Evolutionary conservation across 192 early-diverging fungal species (phyloP).

Genomic region (Spizellomyces sp.): DNA sequence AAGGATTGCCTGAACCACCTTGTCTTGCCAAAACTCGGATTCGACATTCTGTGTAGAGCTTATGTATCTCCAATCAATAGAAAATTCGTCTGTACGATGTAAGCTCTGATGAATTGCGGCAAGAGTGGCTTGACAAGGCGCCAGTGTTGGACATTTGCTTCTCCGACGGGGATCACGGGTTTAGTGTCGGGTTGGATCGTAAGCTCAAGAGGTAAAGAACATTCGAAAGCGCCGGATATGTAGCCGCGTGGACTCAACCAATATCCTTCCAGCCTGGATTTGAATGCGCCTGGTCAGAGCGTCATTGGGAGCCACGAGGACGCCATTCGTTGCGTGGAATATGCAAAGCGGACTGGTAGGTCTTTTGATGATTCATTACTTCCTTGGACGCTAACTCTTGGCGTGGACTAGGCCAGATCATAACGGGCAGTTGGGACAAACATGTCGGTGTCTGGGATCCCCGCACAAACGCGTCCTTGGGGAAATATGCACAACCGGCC

Average conservation of each 20-base stretch:
- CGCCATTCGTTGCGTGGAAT: conserved; percentile 71
- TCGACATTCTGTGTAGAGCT: neutral
- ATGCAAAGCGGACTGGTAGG: conserved; percentile 33
- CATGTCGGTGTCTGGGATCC: conserved; percentile 79
- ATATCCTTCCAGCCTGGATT: conserved; percentile 57
- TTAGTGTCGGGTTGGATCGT: conserved; percentile 76
- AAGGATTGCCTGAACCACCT: conserved; percentile 16
- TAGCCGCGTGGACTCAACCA: neutral
- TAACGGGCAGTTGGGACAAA: conserved; percentile 94
- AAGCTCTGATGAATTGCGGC: conserved; percentile 54
- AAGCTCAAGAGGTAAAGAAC: conserved; percentile 58
- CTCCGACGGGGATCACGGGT: conserved; percentile 55
- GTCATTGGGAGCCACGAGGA: conserved; percentile 81
- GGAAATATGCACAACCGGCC: conserved; percentile 60
- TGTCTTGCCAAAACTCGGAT: too few relatives aligned
- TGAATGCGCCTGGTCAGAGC: conserved; percentile 53
- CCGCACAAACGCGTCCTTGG: conserved; percentile 46
- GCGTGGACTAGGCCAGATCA: conserved; percentile 52
- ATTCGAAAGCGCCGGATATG: neutral
- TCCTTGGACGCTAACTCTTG: neutral
- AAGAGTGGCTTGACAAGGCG: conserved; percentile 64
- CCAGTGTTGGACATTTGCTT: conserved; percentile 83
- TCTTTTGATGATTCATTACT: neutral
- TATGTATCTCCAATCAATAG: conserved; percentile 34
- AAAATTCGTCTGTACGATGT: conserved; percentile 84